A percentile compares a stretch with the other conserved stretches of the same genome.
Conservation (phyloP, 1,139 yeast genomes). For the Citeromyces siamensis region DNA sequence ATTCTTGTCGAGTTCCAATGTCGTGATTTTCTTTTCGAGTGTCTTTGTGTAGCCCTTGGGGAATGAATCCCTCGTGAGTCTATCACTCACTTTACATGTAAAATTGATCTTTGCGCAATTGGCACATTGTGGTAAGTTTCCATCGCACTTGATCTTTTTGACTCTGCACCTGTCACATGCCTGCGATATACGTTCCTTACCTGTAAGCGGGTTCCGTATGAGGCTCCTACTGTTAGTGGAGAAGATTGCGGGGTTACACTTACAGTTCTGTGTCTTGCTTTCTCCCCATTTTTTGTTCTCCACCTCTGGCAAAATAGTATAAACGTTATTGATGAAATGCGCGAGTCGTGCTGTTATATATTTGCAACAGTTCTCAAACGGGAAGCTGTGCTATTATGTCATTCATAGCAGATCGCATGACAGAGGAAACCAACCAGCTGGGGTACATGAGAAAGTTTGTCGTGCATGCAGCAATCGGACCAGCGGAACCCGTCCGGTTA, state of each 20-base stretch:
- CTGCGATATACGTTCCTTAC: conserved; percentile 43
- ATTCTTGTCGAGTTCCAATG: conserved; percentile 43
- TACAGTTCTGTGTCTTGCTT: conserved; percentile 3
- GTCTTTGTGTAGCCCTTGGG: conserved; percentile 72
- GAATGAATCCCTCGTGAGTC: conserved; percentile 57
- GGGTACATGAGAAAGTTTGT: background rate
- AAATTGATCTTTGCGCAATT: conserved; percentile 54
- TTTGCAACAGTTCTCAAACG: background rate
- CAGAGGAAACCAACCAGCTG: background rate
- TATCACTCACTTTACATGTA: conserved; percentile 61
- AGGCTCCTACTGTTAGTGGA: conserved; percentile 10
- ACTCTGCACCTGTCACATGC: conserved; percentile 76
- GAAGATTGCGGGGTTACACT: background rate
- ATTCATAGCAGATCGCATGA: conserved; percentile 2
- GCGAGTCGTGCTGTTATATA: background rate
- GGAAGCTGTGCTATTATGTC: conserved; percentile 2
- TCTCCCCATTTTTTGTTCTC: conserved; percentile 1
- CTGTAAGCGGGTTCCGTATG: conserved; percentile 19
- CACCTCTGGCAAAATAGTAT: too few species aligned
- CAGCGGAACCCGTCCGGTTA: conserved; percentile 1
- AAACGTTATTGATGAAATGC: too few species aligned
- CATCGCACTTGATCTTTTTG: conserved; percentile 69
- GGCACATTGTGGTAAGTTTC: conserved; percentile 50
- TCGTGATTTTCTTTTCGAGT: conserved; percentile 47
- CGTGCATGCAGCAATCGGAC: background rate